phyloP scores from a whole-genome alignment of 2,329 filamentous ascomycete genomes.

The Pseudogymnoascus sp. region DNA sequence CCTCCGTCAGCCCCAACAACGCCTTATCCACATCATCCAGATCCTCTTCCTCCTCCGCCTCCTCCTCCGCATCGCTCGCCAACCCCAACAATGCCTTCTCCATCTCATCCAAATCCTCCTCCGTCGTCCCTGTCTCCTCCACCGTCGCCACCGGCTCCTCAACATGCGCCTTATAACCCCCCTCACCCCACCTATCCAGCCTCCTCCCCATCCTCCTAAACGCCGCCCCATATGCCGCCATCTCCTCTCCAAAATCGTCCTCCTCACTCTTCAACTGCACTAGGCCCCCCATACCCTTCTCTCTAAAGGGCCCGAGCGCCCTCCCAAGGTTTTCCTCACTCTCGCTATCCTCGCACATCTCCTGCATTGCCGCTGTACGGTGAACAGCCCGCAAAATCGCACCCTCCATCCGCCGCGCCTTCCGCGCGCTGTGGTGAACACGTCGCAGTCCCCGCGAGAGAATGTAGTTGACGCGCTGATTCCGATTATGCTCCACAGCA shows the following conservation, averaged over 20 bases:
- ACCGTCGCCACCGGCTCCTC: conserved; percentile 28
- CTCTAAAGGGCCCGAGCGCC: conserved; percentile 36
- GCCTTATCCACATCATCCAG: conserved; percentile 39
- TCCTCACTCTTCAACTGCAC: conserved; percentile 52
- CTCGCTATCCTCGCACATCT: conserved; percentile 55
- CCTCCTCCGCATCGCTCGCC: conserved; percentile 36
- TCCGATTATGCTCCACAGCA: conserved; percentile 70
- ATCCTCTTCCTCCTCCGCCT: conserved; percentile 34
- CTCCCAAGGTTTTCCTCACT: conserved; percentile 41
- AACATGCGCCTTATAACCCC: conserved; percentile 12
- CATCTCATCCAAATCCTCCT: conserved; percentile 46
- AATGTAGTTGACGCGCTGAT: conserved; percentile 72
- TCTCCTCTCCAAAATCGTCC: conserved; percentile 72
- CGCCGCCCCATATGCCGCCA: conserved; percentile 55
- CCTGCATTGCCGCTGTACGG: conserved; percentile 47
- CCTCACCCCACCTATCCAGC: conserved; percentile 58
- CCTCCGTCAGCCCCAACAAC: conserved; percentile 25
- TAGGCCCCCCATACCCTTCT: conserved; percentile 55
- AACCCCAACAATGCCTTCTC: conserved; percentile 44
- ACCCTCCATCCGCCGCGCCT: conserved; percentile 54
- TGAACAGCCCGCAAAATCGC: conserved; percentile 58
- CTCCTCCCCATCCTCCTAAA: conserved; percentile 56
- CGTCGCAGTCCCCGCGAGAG: conserved; percentile 65
- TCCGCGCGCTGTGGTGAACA: conserved; percentile 55
- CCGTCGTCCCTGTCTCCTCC: conserved; percentile 26